A percentile compares a stretch with the other conserved stretches of the same genome.
Conservation (phyloP, 1,284 basidiomycete genomes). For the Dichomitus squalens region DNA sequence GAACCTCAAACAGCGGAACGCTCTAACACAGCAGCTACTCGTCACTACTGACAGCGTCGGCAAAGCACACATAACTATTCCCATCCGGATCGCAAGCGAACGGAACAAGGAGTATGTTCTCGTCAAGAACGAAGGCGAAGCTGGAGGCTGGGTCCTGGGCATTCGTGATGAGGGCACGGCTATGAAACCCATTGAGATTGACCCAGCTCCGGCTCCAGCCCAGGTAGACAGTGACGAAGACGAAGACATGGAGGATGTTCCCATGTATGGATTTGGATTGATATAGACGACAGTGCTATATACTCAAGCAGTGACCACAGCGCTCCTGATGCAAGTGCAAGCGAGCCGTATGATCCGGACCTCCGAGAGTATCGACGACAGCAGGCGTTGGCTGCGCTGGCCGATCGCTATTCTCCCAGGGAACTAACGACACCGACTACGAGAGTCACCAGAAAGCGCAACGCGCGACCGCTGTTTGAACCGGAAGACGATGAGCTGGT, state of each 20-base stretch:
- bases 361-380: slow-evolving; percentile 66
- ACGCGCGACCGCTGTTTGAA: slow-evolving; percentile 55
- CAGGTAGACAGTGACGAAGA: slow-evolving; percentile 55
- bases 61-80: slow-evolving; percentile 86
- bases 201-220: slow-evolving; percentile 41
- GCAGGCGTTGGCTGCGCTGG: slow-evolving; percentile 69
- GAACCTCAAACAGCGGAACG: slow-evolving; percentile 87
- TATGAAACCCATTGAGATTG: slow-evolving; percentile 87
- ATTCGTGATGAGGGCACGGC: slow-evolving; percentile 80
- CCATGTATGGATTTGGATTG: slow-evolving; percentile 54
- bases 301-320: neutral
- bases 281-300: neutral
- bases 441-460: slow-evolving; percentile 34
- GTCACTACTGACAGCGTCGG: slow-evolving; percentile 94
- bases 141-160: slow-evolving; percentile 93
- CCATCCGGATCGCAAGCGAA: slow-evolving; percentile 92
- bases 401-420: slow-evolving; percentile 54
- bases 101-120: slow-evolving; percentile 93
- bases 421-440: slow-evolving; percentile 37
- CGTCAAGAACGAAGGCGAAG: slow-evolving; percentile 84
- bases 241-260: slow-evolving; percentile 77
- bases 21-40: slow-evolving; percentile 93
- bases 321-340: neutral
- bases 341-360: slow-evolving; percentile 56
- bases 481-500: slow-evolving; percentile 50